Percentiles rank a stretch among this genome's conserved stretches.
Conservation (phyloP, 2,329 filamentous ascomycete species). For the Aureobasidium sp. region DNA sequence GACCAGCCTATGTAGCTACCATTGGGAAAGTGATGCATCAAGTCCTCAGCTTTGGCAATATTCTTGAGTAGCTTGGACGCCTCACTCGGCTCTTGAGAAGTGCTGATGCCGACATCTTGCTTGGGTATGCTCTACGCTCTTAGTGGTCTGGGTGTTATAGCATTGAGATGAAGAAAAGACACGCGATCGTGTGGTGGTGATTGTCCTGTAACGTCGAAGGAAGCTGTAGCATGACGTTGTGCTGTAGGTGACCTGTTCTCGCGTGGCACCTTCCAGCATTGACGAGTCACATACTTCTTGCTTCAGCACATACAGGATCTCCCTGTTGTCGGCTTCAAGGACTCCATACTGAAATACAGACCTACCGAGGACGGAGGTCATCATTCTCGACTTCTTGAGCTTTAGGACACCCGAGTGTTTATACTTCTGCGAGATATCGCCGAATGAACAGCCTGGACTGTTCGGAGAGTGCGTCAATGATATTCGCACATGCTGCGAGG, state of each 20-base stretch:
- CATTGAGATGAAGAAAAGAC: too few relatives aligned
- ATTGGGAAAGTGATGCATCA: slow-evolving; percentile 74
- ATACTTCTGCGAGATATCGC: neutral
- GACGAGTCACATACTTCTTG: neutral
- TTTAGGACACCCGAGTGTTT: neutral
- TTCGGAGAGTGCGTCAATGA: neutral
- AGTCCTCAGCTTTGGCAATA: slow-evolving; percentile 68
- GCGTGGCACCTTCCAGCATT: neutral
- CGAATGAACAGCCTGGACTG: neutral
- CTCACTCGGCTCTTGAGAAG: slow-evolving; percentile 68
- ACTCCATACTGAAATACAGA: neutral
- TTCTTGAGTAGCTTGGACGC: slow-evolving; percentile 72
- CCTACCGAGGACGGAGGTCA: neutral
- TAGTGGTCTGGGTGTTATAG: neutral
- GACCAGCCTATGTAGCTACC: slow-evolving; percentile 85
- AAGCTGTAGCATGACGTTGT: neutral
- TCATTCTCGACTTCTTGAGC: neutral
- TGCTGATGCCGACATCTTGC: slow-evolving; percentile 48
- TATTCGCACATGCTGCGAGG: neutral
- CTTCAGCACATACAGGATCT: neutral
- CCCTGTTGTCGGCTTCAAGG: neutral
- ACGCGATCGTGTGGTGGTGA: neutral
- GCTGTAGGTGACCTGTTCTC: neutral
- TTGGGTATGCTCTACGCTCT: neutral
- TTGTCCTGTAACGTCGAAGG: neutral